phyloP scores from a whole-genome alignment of 768 basidiomycete genomes.

The Russula vinacea region DNA sequence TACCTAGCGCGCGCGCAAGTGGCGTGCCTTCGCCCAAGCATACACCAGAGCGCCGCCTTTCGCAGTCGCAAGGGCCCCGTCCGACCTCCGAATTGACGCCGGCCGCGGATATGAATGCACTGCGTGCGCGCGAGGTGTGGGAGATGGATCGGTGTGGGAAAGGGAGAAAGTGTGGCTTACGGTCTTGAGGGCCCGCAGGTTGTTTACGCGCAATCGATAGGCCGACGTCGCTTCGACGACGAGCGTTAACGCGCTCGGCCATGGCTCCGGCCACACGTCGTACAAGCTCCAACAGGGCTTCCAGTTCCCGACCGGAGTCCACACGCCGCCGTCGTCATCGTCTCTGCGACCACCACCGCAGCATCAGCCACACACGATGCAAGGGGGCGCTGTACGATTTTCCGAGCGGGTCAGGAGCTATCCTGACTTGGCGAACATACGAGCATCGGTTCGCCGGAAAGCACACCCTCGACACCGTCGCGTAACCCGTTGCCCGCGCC shows the following conservation, averaged over 20 bases:
- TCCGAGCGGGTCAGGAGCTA: constrained; percentile 31
- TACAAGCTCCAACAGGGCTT: constrained; percentile 30
- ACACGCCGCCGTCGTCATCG: neutral
- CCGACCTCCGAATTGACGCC: constrained; percentile 72
- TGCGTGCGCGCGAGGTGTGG: constrained; percentile 78
- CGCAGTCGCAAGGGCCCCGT: constrained; percentile 47
- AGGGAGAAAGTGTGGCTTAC: constrained; percentile 68
- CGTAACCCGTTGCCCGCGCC: constrained; percentile 69
- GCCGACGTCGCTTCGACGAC: constrained; percentile 36
- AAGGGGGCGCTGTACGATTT: constrained; percentile 33
- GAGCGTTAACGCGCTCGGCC: constrained; percentile 29
- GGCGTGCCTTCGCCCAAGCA: neutral
- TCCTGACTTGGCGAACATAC: constrained; percentile 32
- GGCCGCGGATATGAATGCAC: constrained; percentile 64
- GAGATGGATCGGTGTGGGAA: constrained; percentile 84
- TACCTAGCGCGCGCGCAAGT: too few species aligned
- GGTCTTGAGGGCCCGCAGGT: constrained; percentile 38
- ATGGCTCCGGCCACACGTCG: constrained; percentile 26
- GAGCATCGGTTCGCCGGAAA: constrained; percentile 30
- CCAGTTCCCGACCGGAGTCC: constrained; percentile 15
- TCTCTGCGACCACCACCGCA: constrained; percentile 27
- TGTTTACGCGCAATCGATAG: constrained; percentile 36
- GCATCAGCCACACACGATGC: constrained; percentile 18
- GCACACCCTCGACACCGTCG: constrained; percentile 26
- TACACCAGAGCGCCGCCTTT: constrained; percentile 25